These are phyloP conservation scores for Domatiomyces catenatus DNA, from an alignment of 2,329 filamentous ascomycete genomes.

Conservation along the genomic window DNA sequence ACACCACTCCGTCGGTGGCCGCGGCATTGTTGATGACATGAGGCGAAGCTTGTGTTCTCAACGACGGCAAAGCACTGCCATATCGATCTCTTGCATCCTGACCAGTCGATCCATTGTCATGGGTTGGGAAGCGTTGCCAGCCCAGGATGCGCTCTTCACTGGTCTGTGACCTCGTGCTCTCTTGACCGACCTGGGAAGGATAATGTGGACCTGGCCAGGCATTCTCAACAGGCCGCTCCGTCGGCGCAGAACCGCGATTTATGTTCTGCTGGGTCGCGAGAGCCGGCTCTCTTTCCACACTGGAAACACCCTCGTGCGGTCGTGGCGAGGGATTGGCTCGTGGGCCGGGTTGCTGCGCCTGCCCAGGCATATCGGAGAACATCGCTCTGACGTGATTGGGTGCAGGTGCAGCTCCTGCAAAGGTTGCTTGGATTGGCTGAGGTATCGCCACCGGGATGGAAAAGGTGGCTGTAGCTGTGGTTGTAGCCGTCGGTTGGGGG, in stretches of 20 bases:
- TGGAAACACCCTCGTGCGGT: background rate
- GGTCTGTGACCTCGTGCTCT: background rate
- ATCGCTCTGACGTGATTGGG: background rate
- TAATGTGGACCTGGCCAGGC: background rate
- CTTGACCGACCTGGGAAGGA: background rate
- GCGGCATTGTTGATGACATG: conserved; percentile 1
- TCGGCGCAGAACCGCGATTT: background rate
- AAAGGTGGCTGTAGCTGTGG: background rate
- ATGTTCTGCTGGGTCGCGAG: background rate
- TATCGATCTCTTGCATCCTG: background rate
- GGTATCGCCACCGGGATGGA: background rate
- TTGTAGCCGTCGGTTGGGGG: background rate
- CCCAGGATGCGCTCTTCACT: background rate
- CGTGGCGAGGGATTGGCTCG: background rate
- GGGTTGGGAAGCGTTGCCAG: background rate
- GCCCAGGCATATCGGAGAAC: background rate
- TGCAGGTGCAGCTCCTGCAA: background rate
- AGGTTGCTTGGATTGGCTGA: background rate
- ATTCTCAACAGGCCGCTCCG: background rate
- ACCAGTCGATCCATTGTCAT: background rate
- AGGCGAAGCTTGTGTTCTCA: background rate
- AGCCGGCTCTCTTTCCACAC: background rate
- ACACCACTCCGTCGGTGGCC: background rate
- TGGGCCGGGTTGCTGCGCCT: background rate
- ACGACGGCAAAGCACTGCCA: background rate